A percentile compares a stretch with the other conserved stretches of the same genome.
phyloP scores from a whole-genome alignment of 192 early-diverging fungal genomes.

The Pecoramyces ruminantium region DNA sequence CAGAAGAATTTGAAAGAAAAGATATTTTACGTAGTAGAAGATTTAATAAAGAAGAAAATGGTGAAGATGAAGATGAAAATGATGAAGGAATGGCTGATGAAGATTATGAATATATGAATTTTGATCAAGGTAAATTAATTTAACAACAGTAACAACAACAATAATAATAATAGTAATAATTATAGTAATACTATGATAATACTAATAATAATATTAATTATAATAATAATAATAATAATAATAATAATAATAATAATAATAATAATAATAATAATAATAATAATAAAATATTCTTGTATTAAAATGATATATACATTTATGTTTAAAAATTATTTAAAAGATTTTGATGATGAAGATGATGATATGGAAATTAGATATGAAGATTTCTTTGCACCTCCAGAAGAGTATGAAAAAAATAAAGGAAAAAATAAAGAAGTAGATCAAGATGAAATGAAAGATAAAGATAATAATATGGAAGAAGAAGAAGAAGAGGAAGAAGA shows the following conservation, averaged over 20 bases:
- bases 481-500: slow-evolving; percentile 18
- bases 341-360: slow-evolving; percentile 6
- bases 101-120: slow-evolving; percentile 40
- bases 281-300: too few relatives aligned
- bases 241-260: too few relatives aligned
- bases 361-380: not conserved
- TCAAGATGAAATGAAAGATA: slow-evolving; percentile 3
- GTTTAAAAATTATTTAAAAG: too few relatives aligned
- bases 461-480: slow-evolving; percentile 16
- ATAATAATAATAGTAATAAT: too few relatives aligned
- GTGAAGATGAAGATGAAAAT: slow-evolving; percentile 25
- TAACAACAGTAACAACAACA: too few relatives aligned
- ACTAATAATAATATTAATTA: too few relatives aligned
- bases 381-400: not conserved
- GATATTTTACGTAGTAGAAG: slow-evolving; percentile 33
- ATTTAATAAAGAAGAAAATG: slow-evolving; percentile 31
- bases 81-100: slow-evolving; percentile 48
- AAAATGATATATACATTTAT: too few relatives aligned
- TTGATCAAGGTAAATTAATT: slow-evolving; percentile 20
- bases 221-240: too few relatives aligned
- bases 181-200: too few relatives aligned
- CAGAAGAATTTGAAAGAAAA: slow-evolving; percentile 48
- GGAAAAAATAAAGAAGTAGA: slow-evolving; percentile 7
- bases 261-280: too few relatives aligned
- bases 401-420: not conserved